phyloP scores from a whole-genome alignment of 768 basidiomycete genomes.

The Arthromyces matolae region DNA sequence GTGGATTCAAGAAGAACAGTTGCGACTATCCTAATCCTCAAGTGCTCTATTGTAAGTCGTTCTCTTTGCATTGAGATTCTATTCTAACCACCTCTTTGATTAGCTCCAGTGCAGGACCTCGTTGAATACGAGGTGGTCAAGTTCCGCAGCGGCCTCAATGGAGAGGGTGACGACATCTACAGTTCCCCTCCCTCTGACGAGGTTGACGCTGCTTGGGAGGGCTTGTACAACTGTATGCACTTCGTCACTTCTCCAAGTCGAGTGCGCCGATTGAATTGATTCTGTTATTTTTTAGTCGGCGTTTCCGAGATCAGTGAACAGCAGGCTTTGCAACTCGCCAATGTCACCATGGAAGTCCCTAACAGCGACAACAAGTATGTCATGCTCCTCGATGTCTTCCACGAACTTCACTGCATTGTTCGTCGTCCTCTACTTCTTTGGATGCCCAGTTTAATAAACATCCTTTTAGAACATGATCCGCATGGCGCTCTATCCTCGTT shows the following conservation, averaged over 20 bases:
- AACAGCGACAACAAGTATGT: slow-evolving; percentile 10
- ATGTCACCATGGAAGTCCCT: slow-evolving; percentile 5
- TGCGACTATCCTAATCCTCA: slow-evolving; percentile 8
- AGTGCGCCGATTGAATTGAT: neutral
- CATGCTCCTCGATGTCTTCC: slow-evolving; percentile 13
- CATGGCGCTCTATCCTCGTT: slow-evolving; percentile 11
- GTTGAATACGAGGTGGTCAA: slow-evolving; percentile 12
- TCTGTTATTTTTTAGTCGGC: slow-evolving; percentile 1
- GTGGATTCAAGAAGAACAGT: neutral
- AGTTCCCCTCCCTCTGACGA: slow-evolving; percentile 10
- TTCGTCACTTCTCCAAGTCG: neutral
- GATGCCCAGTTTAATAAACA: neutral
- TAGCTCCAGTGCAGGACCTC: slow-evolving; percentile 5
- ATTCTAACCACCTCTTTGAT: neutral
- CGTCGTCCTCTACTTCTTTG: neutral
- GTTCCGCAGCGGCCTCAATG: slow-evolving; percentile 9
- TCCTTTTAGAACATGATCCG: slow-evolving; percentile 7
- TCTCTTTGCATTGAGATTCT: neutral
- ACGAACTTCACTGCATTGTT: slow-evolving; percentile 11
- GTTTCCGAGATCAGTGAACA: slow-evolving; percentile 6
- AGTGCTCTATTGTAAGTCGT: slow-evolving; percentile 5
- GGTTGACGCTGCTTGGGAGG: slow-evolving; percentile 10
- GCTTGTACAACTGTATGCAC: slow-evolving; percentile 7
- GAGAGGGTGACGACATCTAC: slow-evolving; percentile 10
- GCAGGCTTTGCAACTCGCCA: slow-evolving; percentile 8